Evolutionary conservation across 2,329 filamentous ascomycete genomes (phyloP).

Genomic region (Pestalotiopsis sp.): DNA sequence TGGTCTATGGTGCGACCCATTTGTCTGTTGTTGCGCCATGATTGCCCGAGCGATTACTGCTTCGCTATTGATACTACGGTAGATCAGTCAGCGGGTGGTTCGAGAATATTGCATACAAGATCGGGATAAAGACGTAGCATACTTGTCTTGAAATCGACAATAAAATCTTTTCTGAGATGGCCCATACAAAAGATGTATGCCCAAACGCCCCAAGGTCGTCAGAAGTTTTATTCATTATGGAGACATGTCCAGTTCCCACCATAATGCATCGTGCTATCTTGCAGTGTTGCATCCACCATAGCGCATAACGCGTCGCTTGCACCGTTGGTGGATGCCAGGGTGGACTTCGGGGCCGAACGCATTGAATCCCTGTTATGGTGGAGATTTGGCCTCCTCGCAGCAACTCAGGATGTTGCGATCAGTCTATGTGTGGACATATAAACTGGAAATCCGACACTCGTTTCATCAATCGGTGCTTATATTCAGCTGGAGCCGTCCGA

Average conservation of each 20-base stretch:
- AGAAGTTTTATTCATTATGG: too few relatives aligned
- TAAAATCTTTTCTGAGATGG: too few relatives aligned
- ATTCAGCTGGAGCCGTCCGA: not conserved
- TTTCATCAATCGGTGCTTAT: not conserved
- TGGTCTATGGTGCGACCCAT: not conserved
- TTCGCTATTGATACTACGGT: not conserved
- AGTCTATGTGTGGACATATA: not conserved
- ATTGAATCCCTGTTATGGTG: not conserved
- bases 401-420: not conserved
- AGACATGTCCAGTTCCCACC: too few relatives aligned
- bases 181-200: too few relatives aligned
- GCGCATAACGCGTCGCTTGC: not conserved
- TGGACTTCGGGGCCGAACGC: not conserved
- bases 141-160: too few relatives aligned
- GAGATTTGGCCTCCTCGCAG: not conserved
- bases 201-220: too few relatives aligned
- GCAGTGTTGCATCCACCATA: too few relatives aligned
- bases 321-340: not conserved
- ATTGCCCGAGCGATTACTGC: not conserved
- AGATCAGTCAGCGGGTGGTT: not conserved
- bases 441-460: not conserved
- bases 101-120: not conserved
- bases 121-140: not conserved
- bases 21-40: not conserved
- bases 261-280: too few relatives aligned